phyloP scores from a whole-genome alignment of 768 basidiomycete species.

The Xerocomellus intermedius region DNA sequence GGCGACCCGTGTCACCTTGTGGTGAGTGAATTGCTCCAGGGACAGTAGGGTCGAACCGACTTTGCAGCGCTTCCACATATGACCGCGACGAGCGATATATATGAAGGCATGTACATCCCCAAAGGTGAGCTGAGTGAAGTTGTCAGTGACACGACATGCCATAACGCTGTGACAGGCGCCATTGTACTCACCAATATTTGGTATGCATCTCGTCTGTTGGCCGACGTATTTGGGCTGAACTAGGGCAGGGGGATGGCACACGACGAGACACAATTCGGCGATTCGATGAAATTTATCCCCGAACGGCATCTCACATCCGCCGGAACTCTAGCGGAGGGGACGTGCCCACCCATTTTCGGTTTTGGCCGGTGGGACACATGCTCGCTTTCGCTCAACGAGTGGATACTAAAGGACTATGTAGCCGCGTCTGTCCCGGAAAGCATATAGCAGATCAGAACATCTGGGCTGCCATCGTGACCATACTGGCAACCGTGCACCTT shows the following conservation, averaged over 20 bases:
- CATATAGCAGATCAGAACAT: conserved; percentile 33
- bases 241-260: conserved; percentile 44
- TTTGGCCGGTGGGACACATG: conserved; percentile 26
- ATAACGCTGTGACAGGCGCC: conserved; percentile 7
- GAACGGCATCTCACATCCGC: conserved; percentile 46
- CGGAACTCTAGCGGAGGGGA: conserved; percentile 14
- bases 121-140: conserved; percentile 17
- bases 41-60: background rate
- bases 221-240: background rate
- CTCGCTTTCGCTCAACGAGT: background rate
- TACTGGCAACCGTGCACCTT: conserved; percentile 31
- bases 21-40: conserved; percentile 19
- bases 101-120: conserved; percentile 31
- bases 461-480: conserved; percentile 33
- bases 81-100: conserved; percentile 24
- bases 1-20: conserved; percentile 28
- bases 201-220: conserved; percentile 5
- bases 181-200: conserved; percentile 27
- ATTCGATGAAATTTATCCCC: conserved; percentile 53
- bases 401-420: conserved; percentile 4
- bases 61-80: conserved; percentile 23
- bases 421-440: conserved; percentile 35
- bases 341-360: conserved; percentile 10
- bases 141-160: background rate
- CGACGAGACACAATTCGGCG: conserved; percentile 48